Evolutionary conservation across 495 filamentous ascomycete genomes (phyloP).

Genomic region (Staphylotrichum longicolle): DNA sequence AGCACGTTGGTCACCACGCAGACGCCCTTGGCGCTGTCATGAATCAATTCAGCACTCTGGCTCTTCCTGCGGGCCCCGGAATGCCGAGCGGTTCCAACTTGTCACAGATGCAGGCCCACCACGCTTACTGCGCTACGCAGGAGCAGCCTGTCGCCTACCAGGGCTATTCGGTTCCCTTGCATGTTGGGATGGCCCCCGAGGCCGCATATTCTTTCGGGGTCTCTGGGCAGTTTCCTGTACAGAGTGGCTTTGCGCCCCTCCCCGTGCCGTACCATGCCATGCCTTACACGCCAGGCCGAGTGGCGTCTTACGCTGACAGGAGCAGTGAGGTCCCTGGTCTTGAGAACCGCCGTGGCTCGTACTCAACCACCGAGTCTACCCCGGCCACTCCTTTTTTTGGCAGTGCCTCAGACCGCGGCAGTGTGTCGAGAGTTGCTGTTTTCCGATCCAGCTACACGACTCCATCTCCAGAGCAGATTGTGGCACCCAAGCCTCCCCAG

Average conservation of each 20-base stretch:
- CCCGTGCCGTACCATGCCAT: slow-evolving; percentile 38
- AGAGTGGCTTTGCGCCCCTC: slow-evolving; percentile 34
- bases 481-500: slow-evolving; percentile 47
- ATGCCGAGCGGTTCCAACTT: slow-evolving; percentile 23
- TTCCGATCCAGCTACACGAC: slow-evolving; percentile 61
- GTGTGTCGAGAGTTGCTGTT: slow-evolving; percentile 50
- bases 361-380: slow-evolving; percentile 68
- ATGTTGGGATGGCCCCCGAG: slow-evolving; percentile 35
- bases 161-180: slow-evolving; percentile 32
- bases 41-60: slow-evolving; percentile 43
- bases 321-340: slow-evolving; percentile 55
- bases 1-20: slow-evolving; percentile 28
- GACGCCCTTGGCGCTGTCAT: slow-evolving; percentile 35
- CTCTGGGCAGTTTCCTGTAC: slow-evolving; percentile 38
- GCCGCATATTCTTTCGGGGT: slow-evolving; percentile 29
- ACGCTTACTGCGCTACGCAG: slow-evolving; percentile 33
- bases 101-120: slow-evolving; percentile 30
- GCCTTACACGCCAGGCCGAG: slow-evolving; percentile 51
- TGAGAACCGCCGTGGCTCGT: slow-evolving; percentile 60
- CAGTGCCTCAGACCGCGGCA: slow-evolving; percentile 52
- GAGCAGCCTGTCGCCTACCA: slow-evolving; percentile 37
- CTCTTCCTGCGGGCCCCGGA: slow-evolving; percentile 31
- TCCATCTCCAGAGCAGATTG: slow-evolving; percentile 62
- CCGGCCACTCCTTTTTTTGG: slow-evolving; percentile 60
- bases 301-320: slow-evolving; percentile 41